A percentile compares a stretch with the other conserved stretches of the same genome.
phyloP scores from a whole-genome alignment of 2,329 filamentous ascomycete species.

The Ceratocystis diversiconidia region DNA sequence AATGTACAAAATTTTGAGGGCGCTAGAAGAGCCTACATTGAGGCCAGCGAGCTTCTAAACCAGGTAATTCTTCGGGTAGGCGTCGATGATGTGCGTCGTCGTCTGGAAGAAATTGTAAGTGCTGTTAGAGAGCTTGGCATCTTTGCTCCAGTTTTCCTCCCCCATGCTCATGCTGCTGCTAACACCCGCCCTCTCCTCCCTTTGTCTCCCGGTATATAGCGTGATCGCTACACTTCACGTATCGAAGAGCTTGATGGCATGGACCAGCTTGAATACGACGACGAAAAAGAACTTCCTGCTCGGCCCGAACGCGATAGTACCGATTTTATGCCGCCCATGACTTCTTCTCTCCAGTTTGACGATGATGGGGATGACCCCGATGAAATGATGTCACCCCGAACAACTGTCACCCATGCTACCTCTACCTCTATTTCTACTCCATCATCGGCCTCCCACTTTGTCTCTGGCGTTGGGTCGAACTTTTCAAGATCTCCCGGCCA shows the following conservation, averaged over 20 bases:
- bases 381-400: slow-evolving; percentile 12
- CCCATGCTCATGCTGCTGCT: not conserved
- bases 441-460: slow-evolving; percentile 7
- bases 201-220: slow-evolving; percentile 33
- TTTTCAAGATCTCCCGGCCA: not conserved
- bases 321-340: slow-evolving; percentile 24
- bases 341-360: slow-evolving; percentile 26
- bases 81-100: slow-evolving; percentile 73
- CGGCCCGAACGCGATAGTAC: slow-evolving; percentile 41
- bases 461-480: not conserved
- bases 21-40: slow-evolving; percentile 76
- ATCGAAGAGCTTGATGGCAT: slow-evolving; percentile 76
- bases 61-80: slow-evolving; percentile 76
- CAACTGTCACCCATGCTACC: slow-evolving; percentile 2
- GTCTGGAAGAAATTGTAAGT: slow-evolving; percentile 85
- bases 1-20: slow-evolving; percentile 92
- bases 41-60: slow-evolving; percentile 77
- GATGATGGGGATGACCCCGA: slow-evolving; percentile 32
- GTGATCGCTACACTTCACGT: slow-evolving; percentile 76
- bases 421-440: not conserved
- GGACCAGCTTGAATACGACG: slow-evolving; percentile 35
- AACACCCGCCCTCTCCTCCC: not conserved
- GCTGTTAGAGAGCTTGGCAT: not conserved
- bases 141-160: not conserved
- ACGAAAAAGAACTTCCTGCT: slow-evolving; percentile 64